phyloP scores from a whole-genome alignment of 1,139 yeast species.

The Kodamaea sp. region DNA sequence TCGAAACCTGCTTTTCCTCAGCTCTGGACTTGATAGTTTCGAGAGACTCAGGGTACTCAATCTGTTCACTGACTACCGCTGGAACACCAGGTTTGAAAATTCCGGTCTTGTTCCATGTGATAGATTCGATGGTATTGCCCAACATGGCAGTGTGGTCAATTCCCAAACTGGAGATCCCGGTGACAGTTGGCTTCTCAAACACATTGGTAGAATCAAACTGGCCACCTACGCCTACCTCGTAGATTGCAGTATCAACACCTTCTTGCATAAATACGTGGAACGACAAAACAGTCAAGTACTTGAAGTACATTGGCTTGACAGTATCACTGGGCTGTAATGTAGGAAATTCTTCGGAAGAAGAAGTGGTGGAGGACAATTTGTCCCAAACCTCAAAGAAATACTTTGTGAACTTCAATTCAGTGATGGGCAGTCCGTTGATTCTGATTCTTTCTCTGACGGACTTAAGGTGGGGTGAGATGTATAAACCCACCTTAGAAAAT shows the following conservation, averaged over 20 bases:
- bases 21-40: conserved; percentile 64
- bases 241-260: conserved; percentile 88
- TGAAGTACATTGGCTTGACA: conserved; percentile 89
- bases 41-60: conserved; percentile 53
- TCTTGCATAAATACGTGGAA: conserved; percentile 88
- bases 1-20: conserved; percentile 53
- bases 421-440: conserved; percentile 83
- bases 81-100: conserved; percentile 72
- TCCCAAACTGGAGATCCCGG: conserved; percentile 86
- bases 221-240: conserved; percentile 99
- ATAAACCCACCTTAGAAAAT: conserved; percentile 73
- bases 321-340: conserved; percentile 62
- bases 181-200: conserved; percentile 73
- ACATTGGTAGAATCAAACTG: conserved; percentile 94
- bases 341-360: conserved; percentile 64
- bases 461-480: conserved; percentile 93
- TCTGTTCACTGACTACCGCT: conserved; percentile 66
- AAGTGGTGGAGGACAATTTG: conserved; percentile 57
- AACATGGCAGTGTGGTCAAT: conserved; percentile 90
- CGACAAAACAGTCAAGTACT: conserved; percentile 83
- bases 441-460: conserved; percentile 90
- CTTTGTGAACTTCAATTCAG: conserved; percentile 75
- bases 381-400: conserved; percentile 97
- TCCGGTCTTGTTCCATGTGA: conserved; percentile 97
- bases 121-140: conserved; percentile 84